Evolutionary conservation across 495 filamentous ascomycete genomes (phyloP), one percentile per base, ranked within the genome.

Genomic region (Articulospora tetracladia): DNA sequence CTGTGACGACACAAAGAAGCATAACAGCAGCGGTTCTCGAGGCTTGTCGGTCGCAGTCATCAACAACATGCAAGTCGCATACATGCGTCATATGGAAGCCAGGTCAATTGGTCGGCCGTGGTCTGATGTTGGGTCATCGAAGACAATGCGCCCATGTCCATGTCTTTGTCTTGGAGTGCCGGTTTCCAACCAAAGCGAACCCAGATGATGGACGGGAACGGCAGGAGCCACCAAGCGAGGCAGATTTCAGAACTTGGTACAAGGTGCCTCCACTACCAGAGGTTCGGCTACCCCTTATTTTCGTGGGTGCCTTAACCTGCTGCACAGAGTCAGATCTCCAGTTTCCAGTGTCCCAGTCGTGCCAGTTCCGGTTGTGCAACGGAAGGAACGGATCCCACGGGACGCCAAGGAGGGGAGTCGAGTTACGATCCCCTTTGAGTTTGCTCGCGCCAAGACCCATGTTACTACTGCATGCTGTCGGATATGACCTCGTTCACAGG

Each of bases 161-260:
- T n/a, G n/a, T n/a, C n/a, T n/a, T 7, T 44, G 39, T n/a, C 39
- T 17, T 44, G 39, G 11, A 44, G 39, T 44, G 39, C 39, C 39
- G 39, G 39, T 44, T 17, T 3, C 39, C 39, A 44, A 44, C 39
- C 39, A 44, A 44, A 19, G 15, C 3, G 39, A 8, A 44, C 15
- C 30, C 30, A 15, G 15, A 44, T 44, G 39, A 44, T 44, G 39
- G 30, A 36, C 55, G 55, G 60, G 55, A 48, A 59, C 61, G 56
- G 61, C 41, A 59, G 46, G 17, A 55, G 19, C 57, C 56, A 54
- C 39, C 30, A 55, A 3, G 49, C 62, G 58, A 65, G 62, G 62
- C 62, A 65, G 62, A 65, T 58, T 59, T 19, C 39, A 15, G 10
- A 12, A 11, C 39, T 32, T 32, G 30, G 30, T 32, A 32, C 19